Percentiles rank a stretch among this genome's conserved stretches.
Evolutionary conservation across 495 filamentous ascomycete species (phyloP).

Genomic region (Usnea hakonensis): DNA sequence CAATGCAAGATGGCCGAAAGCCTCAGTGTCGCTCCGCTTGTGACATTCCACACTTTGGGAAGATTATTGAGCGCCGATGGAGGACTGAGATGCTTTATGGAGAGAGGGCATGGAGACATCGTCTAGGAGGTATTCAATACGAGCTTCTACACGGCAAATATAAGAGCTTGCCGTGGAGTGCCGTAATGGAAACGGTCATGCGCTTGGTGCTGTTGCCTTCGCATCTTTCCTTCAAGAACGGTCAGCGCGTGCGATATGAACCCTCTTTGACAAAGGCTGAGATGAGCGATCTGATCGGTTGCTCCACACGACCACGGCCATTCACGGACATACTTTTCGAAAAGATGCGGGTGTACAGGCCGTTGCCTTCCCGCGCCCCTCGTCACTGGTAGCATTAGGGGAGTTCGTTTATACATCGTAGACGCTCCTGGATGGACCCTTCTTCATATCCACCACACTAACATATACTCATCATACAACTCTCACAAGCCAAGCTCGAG

Average conservation of each 20-base stretch:
- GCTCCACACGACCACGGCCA: not conserved
- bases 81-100: not conserved
- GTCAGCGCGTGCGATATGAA: not conserved
- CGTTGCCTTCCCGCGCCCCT: too few relatives aligned
- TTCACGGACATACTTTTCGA: not conserved
- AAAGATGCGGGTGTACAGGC: too few relatives aligned
- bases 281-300: not conserved
- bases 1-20: not conserved
- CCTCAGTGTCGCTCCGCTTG: not conserved
- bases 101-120: not conserved
- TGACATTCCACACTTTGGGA: not conserved
- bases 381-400: too few relatives aligned
- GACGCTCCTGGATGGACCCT: too few relatives aligned
- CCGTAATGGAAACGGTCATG: not conserved
- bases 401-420: too few relatives aligned
- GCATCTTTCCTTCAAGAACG: not conserved
- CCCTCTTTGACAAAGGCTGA: not conserved
- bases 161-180: not conserved
- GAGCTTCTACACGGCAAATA: not conserved
- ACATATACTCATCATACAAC: too few relatives aligned
- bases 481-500: too few relatives aligned
- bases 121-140: not conserved
- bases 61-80: not conserved
- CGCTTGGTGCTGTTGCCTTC: not conserved
- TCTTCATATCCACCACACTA: too few relatives aligned